Conservation (phyloP, 352 stramenopile species). For the Globisporangium nagaii region DNA sequence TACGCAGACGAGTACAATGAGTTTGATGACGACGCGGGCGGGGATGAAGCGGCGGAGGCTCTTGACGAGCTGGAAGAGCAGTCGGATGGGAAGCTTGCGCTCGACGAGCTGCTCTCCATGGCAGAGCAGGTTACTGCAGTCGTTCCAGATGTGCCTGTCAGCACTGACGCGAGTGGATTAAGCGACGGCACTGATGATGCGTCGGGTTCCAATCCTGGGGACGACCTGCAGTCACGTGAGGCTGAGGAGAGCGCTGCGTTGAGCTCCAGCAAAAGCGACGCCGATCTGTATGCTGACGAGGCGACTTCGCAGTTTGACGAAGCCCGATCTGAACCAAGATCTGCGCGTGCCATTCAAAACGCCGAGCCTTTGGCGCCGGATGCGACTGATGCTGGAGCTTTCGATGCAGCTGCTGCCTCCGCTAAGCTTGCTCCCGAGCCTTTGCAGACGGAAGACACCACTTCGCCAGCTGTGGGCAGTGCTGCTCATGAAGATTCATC, state of each 20-base stretch:
- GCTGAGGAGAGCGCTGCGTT: neutral
- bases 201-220: neutral
- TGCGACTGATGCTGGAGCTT: neutral
- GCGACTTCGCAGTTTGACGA: neutral
- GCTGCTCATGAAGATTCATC: neutral
- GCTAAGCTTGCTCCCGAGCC: neutral
- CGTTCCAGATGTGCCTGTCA: neutral
- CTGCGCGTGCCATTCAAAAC: neutral
- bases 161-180: neutral
- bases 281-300: conserved; percentile 32
- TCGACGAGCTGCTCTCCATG: conserved; percentile 11
- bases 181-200: neutral
- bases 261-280: conserved; percentile 24
- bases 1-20: conserved; percentile 54
- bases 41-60: conserved; percentile 26
- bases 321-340: neutral
- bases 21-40: conserved; percentile 41
- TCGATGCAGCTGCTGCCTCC: neutral
- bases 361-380: neutral
- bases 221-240: neutral
- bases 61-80: conserved; percentile 7
- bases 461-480: neutral
- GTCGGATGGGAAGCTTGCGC: neutral
- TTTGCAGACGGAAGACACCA: neutral
- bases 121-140: neutral